Conservation (phyloP, 2,329 filamentous ascomycete species). For the Corynespora cassiicola region DNA sequence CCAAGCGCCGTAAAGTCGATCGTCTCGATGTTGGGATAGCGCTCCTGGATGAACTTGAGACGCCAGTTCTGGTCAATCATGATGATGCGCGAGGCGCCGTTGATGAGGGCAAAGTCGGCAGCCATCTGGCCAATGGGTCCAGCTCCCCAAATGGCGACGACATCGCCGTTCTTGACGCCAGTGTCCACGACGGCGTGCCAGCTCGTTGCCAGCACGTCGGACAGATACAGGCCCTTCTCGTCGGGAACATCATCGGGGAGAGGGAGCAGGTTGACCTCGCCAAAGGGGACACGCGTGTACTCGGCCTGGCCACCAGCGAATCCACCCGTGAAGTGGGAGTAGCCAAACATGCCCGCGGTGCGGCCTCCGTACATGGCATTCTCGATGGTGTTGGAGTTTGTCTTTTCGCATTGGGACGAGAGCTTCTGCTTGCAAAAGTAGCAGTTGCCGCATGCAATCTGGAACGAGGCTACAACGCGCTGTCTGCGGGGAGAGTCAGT, state of each 20-base stretch:
- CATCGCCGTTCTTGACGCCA: conserved; percentile 76
- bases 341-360: conserved; percentile 70
- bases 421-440: conserved; percentile 81
- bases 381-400: conserved; percentile 74
- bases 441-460: conserved; percentile 76
- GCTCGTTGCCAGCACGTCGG: conserved; percentile 79
- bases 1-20: conserved; percentile 73
- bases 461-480: conserved; percentile 83
- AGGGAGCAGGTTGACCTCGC: conserved; percentile 80
- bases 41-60: conserved; percentile 70
- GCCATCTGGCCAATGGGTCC: conserved; percentile 85
- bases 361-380: conserved; percentile 80
- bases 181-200: conserved; percentile 87
- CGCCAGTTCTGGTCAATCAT: conserved; percentile 79
- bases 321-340: conserved; percentile 77
- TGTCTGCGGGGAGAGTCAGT: conserved; percentile 39
- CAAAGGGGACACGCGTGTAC: conserved; percentile 81
- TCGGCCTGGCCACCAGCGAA: conserved; percentile 90
- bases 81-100: conserved; percentile 78
- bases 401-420: conserved; percentile 80
- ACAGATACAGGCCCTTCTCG: conserved; percentile 82
- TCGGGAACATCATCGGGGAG: conserved; percentile 82
- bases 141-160: conserved; percentile 85
- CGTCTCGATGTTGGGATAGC: conserved; percentile 69
- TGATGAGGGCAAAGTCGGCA: conserved; percentile 70